These are phyloP conservation scores for Apiotrichum siamense DNA, from an alignment of 1,284 basidiomycete genomes.

Conservation along the genomic window DNA sequence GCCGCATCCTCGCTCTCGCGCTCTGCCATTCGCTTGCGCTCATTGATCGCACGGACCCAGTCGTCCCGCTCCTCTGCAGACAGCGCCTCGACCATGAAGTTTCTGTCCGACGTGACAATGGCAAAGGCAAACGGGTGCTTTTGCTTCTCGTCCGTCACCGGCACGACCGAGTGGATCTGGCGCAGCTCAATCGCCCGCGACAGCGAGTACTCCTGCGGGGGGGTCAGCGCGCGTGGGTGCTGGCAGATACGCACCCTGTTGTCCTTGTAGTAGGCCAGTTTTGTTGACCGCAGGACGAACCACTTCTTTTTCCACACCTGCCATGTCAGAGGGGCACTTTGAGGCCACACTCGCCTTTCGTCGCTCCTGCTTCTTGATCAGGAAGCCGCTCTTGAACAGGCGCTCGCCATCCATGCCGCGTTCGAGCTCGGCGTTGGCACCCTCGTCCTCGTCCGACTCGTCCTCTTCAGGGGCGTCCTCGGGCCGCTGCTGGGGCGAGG, in stretches of 20 bases:
- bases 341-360: slow-evolving; percentile 64
- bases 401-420: slow-evolving; percentile 63
- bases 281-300: slow-evolving; percentile 89
- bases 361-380: slow-evolving; percentile 93
- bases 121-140: slow-evolving; percentile 85
- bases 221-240: slow-evolving; percentile 2
- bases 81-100: slow-evolving; percentile 86
- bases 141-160: slow-evolving; percentile 67
- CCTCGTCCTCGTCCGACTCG: slow-evolving; percentile 57
- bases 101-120: slow-evolving; percentile 82
- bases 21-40: slow-evolving; percentile 59
- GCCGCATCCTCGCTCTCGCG: slow-evolving; percentile 31
- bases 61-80: slow-evolving; percentile 64
- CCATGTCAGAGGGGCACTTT: neutral
- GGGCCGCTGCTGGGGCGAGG: slow-evolving; percentile 48
- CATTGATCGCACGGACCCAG: slow-evolving; percentile 80
- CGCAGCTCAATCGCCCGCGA: slow-evolving; percentile 81
- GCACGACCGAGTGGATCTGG: slow-evolving; percentile 85
- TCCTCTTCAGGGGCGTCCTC: slow-evolving; percentile 55
- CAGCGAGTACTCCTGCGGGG: slow-evolving; percentile 73
- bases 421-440: slow-evolving; percentile 49
- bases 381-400: slow-evolving; percentile 81
- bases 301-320: slow-evolving; percentile 88
- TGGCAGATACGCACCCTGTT: slow-evolving; percentile 51
- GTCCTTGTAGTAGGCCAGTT: slow-evolving; percentile 95